Percentiles rank a stretch among this genome's conserved stretches.
phyloP scores from a whole-genome alignment of 139 green algal species.

The Micractinium sp. region DNA sequence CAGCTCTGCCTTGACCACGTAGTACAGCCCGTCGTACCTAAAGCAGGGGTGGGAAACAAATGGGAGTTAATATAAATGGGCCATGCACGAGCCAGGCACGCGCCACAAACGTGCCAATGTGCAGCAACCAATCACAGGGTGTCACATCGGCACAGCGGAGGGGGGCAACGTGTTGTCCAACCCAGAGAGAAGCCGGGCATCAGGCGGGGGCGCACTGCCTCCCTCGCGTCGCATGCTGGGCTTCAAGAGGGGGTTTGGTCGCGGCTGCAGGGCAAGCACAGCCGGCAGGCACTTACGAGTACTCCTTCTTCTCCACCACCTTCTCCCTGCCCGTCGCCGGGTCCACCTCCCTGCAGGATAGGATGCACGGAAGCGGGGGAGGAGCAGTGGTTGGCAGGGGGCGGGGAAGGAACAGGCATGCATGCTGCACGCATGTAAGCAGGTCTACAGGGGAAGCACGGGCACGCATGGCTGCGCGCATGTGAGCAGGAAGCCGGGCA shows the following conservation, averaged over 20 bases:
- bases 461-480: neutral
- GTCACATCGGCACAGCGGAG: no score
- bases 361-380: neutral
- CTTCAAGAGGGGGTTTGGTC: no score
- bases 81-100: no score
- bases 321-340: neutral
- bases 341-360: neutral
- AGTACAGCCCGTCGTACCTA: conserved; percentile 75
- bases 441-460: neutral
- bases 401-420: no score
- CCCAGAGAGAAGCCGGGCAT: neutral
- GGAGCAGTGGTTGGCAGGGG: no score
- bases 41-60: conserved; percentile 36
- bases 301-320: neutral
- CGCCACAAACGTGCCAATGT: neutral
- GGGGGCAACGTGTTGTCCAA: no score
- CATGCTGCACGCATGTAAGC: no score
- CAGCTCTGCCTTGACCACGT: conserved; percentile 40
- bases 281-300: conserved; percentile 7
- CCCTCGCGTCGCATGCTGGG: no score
- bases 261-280: no score
- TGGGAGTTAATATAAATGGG: no score
- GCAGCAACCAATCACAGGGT: neutral
- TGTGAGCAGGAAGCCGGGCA: no score
- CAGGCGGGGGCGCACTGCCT: no score